Evolutionary conservation across 1,139 yeast species (phyloP).

Genomic region (Protomyces arabidopsidicola): DNA sequence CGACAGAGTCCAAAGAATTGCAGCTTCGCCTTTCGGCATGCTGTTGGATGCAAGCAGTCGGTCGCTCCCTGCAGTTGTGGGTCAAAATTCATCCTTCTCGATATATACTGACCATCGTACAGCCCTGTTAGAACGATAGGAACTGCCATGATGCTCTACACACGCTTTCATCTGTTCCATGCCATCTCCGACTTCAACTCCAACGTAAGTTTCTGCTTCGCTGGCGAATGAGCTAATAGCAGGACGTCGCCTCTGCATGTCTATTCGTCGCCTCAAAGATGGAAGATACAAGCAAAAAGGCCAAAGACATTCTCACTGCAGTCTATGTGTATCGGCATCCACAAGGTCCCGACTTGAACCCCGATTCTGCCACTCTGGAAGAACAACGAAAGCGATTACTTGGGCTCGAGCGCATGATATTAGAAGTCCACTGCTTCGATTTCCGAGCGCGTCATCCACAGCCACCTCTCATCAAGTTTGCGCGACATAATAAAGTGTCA

Average conservation of each 20-base stretch:
- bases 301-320: conserved; percentile 52
- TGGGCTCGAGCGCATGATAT: conserved; percentile 59
- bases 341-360: conserved; percentile 31
- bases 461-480: conserved; percentile 62
- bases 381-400: conserved; percentile 33
- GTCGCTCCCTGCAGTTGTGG: conserved; percentile 18
- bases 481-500: conserved; percentile 43
- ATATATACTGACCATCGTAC: conserved; percentile 1
- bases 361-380: conserved; percentile 33
- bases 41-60: conserved; percentile 26
- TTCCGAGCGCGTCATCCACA: conserved; percentile 64
- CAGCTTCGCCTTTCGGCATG: conserved; percentile 25
- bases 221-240: conserved; percentile 32
- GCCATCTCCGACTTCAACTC: conserved; percentile 32
- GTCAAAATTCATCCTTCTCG: not conserved
- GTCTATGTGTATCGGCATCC: conserved; percentile 34
- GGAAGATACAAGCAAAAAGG: conserved; percentile 82
- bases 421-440: conserved; percentile 72
- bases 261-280: conserved; percentile 76
- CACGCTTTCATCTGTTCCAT: conserved; percentile 53
- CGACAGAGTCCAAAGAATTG: conserved; percentile 24
- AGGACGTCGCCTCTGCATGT: conserved; percentile 65
- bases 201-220: conserved; percentile 39
- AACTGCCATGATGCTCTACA: conserved; percentile 53
- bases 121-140: conserved; percentile 40